Conservation (phyloP, 306 rosid species). For the Alnus glutinosa region DNA sequence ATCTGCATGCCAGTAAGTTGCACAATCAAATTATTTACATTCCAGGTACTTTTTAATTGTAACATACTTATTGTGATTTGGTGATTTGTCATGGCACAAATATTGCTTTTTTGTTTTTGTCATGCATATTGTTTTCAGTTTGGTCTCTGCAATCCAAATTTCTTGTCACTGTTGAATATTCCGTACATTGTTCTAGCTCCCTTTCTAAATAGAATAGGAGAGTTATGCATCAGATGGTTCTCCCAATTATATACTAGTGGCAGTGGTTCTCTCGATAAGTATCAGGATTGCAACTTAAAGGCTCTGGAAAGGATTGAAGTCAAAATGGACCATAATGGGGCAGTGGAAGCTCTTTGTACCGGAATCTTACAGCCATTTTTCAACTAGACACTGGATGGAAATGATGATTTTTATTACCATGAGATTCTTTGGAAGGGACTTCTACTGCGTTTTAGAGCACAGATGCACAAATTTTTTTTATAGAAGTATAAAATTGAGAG, state of each 20-base stretch:
- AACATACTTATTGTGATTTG: conserved; percentile 1
- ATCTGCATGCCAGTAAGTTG: conserved; percentile 67
- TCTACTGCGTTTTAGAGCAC: neutral
- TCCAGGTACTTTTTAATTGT: neutral
- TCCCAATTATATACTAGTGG: neutral
- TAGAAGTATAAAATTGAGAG: neutral
- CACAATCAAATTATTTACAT: conserved; percentile 14
- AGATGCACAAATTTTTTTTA: neutral
- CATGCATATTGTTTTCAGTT: conserved; percentile 20
- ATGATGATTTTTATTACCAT: neutral
- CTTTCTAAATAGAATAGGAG: neutral
- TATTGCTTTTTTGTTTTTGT: conserved; percentile 13
- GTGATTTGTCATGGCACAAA: conserved; percentile 4
- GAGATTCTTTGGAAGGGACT: conserved; percentile 5
- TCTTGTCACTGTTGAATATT: conserved; percentile 10
- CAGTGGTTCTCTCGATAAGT: neutral
- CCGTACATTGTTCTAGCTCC: neutral
- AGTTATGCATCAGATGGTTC: neutral
- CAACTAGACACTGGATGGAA: neutral
- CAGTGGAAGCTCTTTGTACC: neutral
- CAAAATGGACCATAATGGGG: neutral
- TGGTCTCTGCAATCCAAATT: conserved; percentile 6
- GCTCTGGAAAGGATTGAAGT: neutral
- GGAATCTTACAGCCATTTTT: neutral
- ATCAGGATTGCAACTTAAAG: neutral